Percentiles rank a stretch among this genome's conserved stretches.
Evolutionary conservation across 306 rosid genomes (phyloP).

Genomic region (Alnus glutinosa): DNA sequence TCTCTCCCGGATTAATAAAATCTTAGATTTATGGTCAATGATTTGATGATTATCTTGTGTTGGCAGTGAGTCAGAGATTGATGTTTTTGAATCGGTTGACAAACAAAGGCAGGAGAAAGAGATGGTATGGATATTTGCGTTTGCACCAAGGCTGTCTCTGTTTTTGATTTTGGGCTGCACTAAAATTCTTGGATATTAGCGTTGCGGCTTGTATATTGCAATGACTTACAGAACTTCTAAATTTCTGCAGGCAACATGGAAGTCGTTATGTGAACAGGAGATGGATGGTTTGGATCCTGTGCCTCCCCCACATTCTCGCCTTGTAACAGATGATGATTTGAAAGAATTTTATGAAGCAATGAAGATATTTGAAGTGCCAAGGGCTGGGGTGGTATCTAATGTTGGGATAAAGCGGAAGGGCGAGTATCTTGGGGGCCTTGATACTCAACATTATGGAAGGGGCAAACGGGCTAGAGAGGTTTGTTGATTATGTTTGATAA

Average conservation of each 20-base stretch:
- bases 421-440: slow-evolving; percentile 66
- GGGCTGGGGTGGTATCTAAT: slow-evolving; percentile 49
- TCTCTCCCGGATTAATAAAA: background rate
- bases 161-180: slow-evolving; percentile 11
- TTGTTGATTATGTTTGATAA: slow-evolving; percentile 30
- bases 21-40: background rate
- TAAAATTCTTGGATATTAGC: background rate
- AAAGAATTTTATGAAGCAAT: slow-evolving; percentile 79
- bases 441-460: slow-evolving; percentile 89
- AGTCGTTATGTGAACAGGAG: slow-evolving; percentile 52
- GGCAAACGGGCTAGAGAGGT: slow-evolving; percentile 99
- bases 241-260: slow-evolving; percentile 76
- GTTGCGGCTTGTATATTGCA: slow-evolving; percentile 11
- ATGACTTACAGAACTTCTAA: slow-evolving; percentile 17
- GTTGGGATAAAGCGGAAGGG: slow-evolving; percentile 77
- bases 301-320: slow-evolving; percentile 76
- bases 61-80: slow-evolving; percentile 92
- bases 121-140: slow-evolving; percentile 52
- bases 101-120: slow-evolving; percentile 74
- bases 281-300: slow-evolving; percentile 48
- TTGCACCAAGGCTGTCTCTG: slow-evolving; percentile 14
- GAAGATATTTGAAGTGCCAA: slow-evolving; percentile 83
- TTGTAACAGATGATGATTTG: slow-evolving; percentile 88
- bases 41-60: slow-evolving; percentile 21
- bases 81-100: slow-evolving; percentile 91